Evolutionary conservation across 2,329 filamentous ascomycete species (phyloP), one percentile per base, ranked within the genome.

Genomic region (Cytospora schulzeri): DNA sequence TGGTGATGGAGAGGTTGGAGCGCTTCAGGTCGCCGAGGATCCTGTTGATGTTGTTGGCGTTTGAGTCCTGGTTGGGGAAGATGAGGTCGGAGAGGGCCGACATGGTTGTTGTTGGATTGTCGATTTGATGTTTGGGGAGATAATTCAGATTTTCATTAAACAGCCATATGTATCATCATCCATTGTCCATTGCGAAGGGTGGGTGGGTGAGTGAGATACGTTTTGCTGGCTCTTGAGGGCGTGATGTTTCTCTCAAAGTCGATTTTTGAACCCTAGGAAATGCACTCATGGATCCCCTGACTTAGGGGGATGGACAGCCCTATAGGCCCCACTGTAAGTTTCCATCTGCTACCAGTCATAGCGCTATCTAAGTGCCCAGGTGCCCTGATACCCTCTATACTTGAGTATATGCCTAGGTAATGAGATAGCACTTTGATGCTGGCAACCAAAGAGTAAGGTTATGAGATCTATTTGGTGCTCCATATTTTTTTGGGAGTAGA

Each of bases 1-100:
- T 97, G 69, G 85, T 83, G 68, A 95, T 86, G 67, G 90, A 91
- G 57, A 96, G 84, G 26, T 91, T 90, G 26, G 89, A 87, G 70
- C 90, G 87, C 74, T 90, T 92, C 66, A 97, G 85, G 35, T 89
- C 88, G 57, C 84, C 81, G 17, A 96, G 86, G 4, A 87, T 88
- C 68, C 85, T 84, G 38, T 88, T 91, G 73, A 94, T 85, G 68
- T 89, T 88, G 68, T 86, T 62, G 62, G 38, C 24, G 51, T 84
- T 83, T 57, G 80, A 79, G 70, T 83, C 81, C 31, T 79, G 75
- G 6, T 77, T 76, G 59, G 83, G 75, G 76, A 86, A 81, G 70
- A 85, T 74, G 68, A 84, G 71, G 71, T 83, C 77, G 29, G 80
- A 77, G 48, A 73, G 69, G 28, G 70, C 66, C 17, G 71, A 57